Evolutionary conservation across 2,329 filamentous ascomycete species (phyloP), one percentile per base, ranked within the genome.

Genomic region (Cercospora sesami): DNA sequence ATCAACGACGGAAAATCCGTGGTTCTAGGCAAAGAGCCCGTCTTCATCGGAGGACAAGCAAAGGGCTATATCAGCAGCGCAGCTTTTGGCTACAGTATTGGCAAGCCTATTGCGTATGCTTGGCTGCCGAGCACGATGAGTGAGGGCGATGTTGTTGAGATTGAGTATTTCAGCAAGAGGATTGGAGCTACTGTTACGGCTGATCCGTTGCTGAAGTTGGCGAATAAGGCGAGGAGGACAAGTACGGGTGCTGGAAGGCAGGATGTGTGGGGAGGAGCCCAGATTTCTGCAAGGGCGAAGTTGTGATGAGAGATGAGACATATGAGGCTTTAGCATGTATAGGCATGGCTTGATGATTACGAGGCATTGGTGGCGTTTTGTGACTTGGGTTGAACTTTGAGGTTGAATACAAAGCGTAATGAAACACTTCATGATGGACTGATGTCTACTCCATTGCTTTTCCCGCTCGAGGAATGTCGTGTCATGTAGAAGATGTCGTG

Each of bases 21-120:
- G 70, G 81, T 89, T 0, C 76, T 90, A 0, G 87, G 87, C 5
- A 89, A 89, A 73, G 87, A 90, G 74, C 87, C 88, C 0, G 86
- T 90, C 0, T 88, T 84, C 64, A 70, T 81, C 14, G 74, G 82
- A 2, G 83, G 82, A 8, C 77, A 82, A 64, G 71, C 82, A 0
- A 80, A 79, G 0, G 87, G 88, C 0, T 90, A 90, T 69, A 80
- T 90, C 28, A 89, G 86, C 1, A 89, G 82, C 62, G 84, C 87
- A 1, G 86, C 85, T 0, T 90, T 89, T 72, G 87, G 85, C 0
- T 89, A 86, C 72, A 86, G 84, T 0, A 74, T 89, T 9, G 77
- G 85, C 28, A 87, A 85, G 75, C 87, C 87, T 0, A 80, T 89
- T 12, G 87, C 86, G 0, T 89, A 86, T 74, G 84, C 86, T 0